These are phyloP conservation scores for Xanthoconium purpureum DNA, from an alignment of 768 basidiomycete genomes.

Conservation along the genomic window DNA sequence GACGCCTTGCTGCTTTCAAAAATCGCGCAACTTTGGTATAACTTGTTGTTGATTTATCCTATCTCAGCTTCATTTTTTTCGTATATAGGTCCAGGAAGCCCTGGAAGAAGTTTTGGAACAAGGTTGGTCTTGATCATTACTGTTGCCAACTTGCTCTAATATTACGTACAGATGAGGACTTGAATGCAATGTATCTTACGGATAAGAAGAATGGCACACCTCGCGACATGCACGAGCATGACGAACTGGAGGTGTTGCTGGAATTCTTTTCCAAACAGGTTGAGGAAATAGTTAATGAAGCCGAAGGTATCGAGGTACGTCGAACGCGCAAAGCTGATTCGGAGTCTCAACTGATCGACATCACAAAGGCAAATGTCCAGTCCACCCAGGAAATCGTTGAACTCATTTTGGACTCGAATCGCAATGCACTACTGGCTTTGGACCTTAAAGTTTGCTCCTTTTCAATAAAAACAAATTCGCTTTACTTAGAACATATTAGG, in stretches of 20 bases:
- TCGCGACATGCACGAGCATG: conserved; percentile 78
- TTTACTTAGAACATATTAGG: conserved; percentile 37
- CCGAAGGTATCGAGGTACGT: conserved; percentile 77
- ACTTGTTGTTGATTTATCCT: background rate
- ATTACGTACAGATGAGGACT: conserved; percentile 72
- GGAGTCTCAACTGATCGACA: background rate
- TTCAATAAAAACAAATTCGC: background rate
- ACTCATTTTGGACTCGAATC: conserved; percentile 92
- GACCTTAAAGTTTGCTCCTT: conserved; percentile 69
- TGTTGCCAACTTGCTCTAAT: background rate
- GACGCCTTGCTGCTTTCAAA: conserved; percentile 84
- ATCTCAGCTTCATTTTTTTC: background rate
- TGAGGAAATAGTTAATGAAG: conserved; percentile 93
- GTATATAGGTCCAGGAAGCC: conserved; percentile 74
- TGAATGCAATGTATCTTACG: conserved; percentile 93
- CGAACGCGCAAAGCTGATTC: background rate
- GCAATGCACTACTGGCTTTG: conserved; percentile 86
- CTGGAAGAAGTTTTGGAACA: conserved; percentile 90
- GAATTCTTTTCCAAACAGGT: conserved; percentile 96
- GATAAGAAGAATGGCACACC: conserved; percentile 66
- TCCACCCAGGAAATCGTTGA: conserved; percentile 98
- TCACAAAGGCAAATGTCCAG: conserved; percentile 72
- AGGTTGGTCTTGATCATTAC: conserved; percentile 45
- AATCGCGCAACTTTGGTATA: conserved; percentile 82
- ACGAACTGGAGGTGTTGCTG: conserved; percentile 89